Conservation (phyloP, 75 land plant genomes). For the Larix kaempferi region DNA sequence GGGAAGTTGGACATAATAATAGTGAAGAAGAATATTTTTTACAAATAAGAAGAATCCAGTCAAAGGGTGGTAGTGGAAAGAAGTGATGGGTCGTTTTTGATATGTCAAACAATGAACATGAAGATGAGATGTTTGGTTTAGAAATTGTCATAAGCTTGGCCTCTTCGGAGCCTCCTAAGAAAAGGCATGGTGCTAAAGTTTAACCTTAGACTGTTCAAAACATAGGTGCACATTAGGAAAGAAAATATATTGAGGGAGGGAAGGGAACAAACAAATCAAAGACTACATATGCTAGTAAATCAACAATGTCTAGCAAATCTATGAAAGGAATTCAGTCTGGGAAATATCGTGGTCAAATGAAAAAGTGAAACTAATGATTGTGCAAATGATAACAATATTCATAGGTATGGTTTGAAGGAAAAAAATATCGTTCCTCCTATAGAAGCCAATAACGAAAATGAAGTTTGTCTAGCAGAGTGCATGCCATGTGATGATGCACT, state of each 20-base stretch:
- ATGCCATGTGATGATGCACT: slow-evolving; percentile 7
- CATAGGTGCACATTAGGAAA: slow-evolving; percentile 5
- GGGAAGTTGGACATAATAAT: too few relatives aligned
- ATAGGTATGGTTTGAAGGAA: slow-evolving; percentile 9
- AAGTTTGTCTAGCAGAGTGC: slow-evolving; percentile 8
- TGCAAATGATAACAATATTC: background rate
- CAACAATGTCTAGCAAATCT: slow-evolving; percentile 4
- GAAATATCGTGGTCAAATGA: background rate
- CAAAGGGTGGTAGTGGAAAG: too few relatives aligned
- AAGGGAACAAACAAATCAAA: slow-evolving; percentile 8
- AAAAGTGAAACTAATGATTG: background rate
- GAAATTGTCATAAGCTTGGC: slow-evolving; percentile 35
- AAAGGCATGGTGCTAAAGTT: slow-evolving; percentile 11
- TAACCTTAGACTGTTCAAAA: background rate
- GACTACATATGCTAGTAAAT: slow-evolving; percentile 1
- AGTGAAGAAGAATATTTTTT: too few relatives aligned
- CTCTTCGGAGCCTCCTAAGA: slow-evolving; percentile 63
- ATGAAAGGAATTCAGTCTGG: background rate
- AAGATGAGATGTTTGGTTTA: slow-evolving; percentile 26
- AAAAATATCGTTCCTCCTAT: background rate
- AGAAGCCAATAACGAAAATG: slow-evolving; percentile 6
- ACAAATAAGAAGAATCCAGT: too few relatives aligned
- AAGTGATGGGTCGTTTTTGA: too few relatives aligned
- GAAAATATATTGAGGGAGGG: slow-evolving; percentile 10
- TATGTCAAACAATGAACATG: too few relatives aligned